Evolutionary conservation across 2,329 filamentous ascomycete species (phyloP), one percentile per base, ranked within the genome.

Genomic region (Botryosphaeria dothidea): DNA sequence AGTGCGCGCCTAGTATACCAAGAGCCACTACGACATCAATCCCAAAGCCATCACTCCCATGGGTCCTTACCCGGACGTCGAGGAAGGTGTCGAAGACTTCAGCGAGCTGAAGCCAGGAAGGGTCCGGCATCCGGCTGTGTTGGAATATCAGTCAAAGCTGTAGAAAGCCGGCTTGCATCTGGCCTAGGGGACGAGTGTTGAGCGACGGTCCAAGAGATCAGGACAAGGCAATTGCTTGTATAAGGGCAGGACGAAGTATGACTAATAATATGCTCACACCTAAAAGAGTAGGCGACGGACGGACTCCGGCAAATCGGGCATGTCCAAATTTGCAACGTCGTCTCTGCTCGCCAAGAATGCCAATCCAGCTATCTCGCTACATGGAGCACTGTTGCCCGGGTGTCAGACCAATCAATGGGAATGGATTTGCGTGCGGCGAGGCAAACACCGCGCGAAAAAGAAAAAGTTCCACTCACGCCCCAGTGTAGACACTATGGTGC

Each of bases 11-110:
- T 41, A 81, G 77, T 85, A 86, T 67, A 85, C 86, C 13, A 89
- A 89, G 75, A 85, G 82, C 64, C 86, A 89, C 69, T 69, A 68
- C 3, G 83, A 84, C 66, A 84, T 89, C 66, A 89, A 89, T 68
- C 87, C 86, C 1, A 80, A 81, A 46, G 83, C 81, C 1, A 89
- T 90, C 68, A 88, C 86, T n/a, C 86, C 87, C 0, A 71, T 87
- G 67, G 87, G 87, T 0, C 87, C 87, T 0, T 88, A 80, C 69
- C 87, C 86, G 1, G 75, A 87, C 66, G 79, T 89, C 7, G 85
- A 88, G 68, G 73, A 80, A 25, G 81, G 80, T 82, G 82, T 85
- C 67, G 68, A 72, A 9, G 81, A 87, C 66, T 82, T 83, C 74
- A 75, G 71, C 15, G 81, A 80, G 69, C 60, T 88, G 65, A 75